phyloP scores from a whole-genome alignment of 192 early-diverging fungal species.

The Umbelopsis isabellina region DNA sequence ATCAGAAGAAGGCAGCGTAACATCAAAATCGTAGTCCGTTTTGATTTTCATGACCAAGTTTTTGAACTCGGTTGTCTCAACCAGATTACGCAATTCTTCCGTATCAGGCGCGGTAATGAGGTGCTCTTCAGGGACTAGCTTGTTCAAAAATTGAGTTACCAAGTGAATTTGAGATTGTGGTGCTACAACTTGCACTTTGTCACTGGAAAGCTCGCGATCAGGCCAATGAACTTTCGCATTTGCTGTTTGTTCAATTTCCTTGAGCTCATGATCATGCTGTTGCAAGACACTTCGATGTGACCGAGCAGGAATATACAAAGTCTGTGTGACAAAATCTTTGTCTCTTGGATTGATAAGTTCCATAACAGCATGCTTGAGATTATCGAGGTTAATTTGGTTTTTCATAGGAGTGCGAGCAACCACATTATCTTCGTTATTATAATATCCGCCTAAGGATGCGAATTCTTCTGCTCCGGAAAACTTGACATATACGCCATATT shows the following conservation, averaged over 20 bases:
- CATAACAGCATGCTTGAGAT: conserved; percentile 65
- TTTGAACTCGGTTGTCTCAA: conserved; percentile 41
- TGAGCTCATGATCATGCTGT: conserved; percentile 7
- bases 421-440: conserved; percentile 82
- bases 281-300: conserved; percentile 35
- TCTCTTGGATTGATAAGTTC: conserved; percentile 57
- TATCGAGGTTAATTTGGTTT: conserved; percentile 64
- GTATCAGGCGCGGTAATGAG: conserved; percentile 40
- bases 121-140: conserved; percentile 43
- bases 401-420: conserved; percentile 80
- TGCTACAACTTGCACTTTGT: conserved; percentile 58
- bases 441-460: conserved; percentile 72
- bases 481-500: conserved; percentile 82
- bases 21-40: conserved; percentile 41
- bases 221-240: conserved; percentile 63
- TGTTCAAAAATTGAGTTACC: conserved; percentile 49
- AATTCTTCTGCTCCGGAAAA: conserved; percentile 80
- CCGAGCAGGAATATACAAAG: conserved; percentile 36
- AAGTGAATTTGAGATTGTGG: conserved; percentile 55
- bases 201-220: conserved; percentile 61
- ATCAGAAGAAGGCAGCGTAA: conserved; percentile 25
- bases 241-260: conserved; percentile 51
- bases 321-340: conserved; percentile 46
- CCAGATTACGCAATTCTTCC: conserved; percentile 37
- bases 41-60: conserved; percentile 37